phyloP scores from a whole-genome alignment of 106 monocot genomes.

The Dioscorea zingiberensis region DNA sequence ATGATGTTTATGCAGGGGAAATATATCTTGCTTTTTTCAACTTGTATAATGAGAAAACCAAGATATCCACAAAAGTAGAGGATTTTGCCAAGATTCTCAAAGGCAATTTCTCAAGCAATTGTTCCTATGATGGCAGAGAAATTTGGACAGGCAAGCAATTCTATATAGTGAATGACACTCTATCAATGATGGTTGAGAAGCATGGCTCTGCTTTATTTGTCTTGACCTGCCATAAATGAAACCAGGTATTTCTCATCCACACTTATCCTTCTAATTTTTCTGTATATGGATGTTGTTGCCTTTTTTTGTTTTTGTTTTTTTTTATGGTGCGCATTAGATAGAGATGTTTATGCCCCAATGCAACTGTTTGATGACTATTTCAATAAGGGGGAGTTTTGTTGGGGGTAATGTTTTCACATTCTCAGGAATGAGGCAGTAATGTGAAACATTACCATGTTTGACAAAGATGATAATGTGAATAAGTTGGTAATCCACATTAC shows the following conservation, averaged over 20 bases:
- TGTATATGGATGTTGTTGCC: too few species aligned
- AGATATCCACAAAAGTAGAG: constrained; percentile 31
- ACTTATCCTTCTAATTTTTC: too few species aligned
- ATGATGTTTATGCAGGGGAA: constrained; percentile 54
- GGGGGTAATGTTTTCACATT: too few species aligned
- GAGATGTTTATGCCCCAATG: too few species aligned
- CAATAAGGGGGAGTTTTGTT: too few species aligned
- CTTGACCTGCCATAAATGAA: constrained; percentile 22
- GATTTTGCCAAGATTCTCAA: constrained; percentile 32
- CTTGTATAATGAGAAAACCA: constrained; percentile 23
- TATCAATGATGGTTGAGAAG: constrained; percentile 36
- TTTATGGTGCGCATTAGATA: too few species aligned
- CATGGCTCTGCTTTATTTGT: constrained; percentile 64
- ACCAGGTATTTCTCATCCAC: background rate
- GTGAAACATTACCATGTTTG: too few species aligned
- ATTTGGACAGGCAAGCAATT: constrained; percentile 54
- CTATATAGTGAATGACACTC: constrained; percentile 5
- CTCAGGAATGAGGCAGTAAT: too few species aligned
- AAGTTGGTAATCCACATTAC: too few species aligned
- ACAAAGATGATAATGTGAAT: too few species aligned
- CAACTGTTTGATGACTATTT: too few species aligned
- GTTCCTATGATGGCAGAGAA: constrained; percentile 49
- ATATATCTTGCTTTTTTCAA: constrained; percentile 88
- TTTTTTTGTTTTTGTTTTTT: too few species aligned
- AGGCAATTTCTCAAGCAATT: constrained; percentile 1